These are phyloP conservation scores for Chenopodium berlandieri DNA, from an alignment of 148 eudicot species.

Conservation along the genomic window DNA sequence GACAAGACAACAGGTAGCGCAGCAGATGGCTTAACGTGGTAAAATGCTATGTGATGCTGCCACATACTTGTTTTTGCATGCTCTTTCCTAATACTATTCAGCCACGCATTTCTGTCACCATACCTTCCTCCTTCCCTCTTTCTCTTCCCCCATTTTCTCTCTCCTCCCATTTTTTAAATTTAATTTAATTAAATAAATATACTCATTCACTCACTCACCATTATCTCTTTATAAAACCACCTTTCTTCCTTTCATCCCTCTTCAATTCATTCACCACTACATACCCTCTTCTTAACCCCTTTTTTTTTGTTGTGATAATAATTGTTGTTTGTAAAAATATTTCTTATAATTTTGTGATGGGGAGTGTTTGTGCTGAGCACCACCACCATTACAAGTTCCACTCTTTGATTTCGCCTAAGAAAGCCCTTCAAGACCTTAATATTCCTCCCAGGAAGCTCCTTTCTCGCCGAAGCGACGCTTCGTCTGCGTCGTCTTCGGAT, in stretches of 20 bases:
- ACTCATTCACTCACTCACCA: not conserved
- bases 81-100: slow-evolving; percentile 39
- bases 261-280: too few species aligned
- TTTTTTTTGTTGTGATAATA: too few species aligned
- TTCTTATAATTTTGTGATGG: slow-evolving; percentile 28
- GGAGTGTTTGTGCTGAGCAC: slow-evolving; percentile 36
- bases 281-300: too few species aligned
- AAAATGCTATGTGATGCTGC: slow-evolving; percentile 36
- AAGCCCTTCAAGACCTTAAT: slow-evolving; percentile 53
- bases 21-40: slow-evolving; percentile 41
- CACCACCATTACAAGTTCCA: slow-evolving; percentile 34
- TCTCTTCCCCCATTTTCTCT: not conserved
- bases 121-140: slow-evolving; percentile 23
- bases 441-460: slow-evolving; percentile 75
- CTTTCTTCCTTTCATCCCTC: too few species aligned
- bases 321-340: too few species aligned
- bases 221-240: too few species aligned
- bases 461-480: slow-evolving; percentile 27
- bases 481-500: not conserved
- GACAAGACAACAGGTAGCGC: not conserved
- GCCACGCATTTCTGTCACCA: slow-evolving; percentile 63
- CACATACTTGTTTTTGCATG: slow-evolving; percentile 65
- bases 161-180: not conserved
- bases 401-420: slow-evolving; percentile 33
- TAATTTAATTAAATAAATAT: not conserved